A percentile compares a stretch with the other conserved stretches of the same genome.
These are phyloP conservation scores for Aspergillus luchuensis DNA, from an alignment of 2,329 filamentous ascomycete species.

Conservation along the genomic window DNA sequence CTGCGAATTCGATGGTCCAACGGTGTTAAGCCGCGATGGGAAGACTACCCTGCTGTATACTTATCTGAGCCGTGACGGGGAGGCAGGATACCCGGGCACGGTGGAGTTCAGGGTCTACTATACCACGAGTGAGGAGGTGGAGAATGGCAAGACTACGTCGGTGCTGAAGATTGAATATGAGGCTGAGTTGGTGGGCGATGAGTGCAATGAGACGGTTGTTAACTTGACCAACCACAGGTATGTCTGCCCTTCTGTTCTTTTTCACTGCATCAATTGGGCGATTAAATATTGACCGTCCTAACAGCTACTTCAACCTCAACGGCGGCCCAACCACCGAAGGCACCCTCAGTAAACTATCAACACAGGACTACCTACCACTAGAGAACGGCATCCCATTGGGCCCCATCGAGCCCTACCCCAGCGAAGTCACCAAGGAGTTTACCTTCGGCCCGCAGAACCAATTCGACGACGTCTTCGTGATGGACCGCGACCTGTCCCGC, in stretches of 20 bases:
- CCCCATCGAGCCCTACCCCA: constrained; percentile 63
- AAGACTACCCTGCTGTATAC: constrained; percentile 69
- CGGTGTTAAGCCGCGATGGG: constrained; percentile 56
- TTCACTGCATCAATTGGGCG: too few relatives aligned
- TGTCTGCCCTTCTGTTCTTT: neutral
- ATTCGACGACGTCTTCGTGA: constrained; percentile 89
- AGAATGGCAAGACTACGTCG: constrained; percentile 62
- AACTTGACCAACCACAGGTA: constrained; percentile 96
- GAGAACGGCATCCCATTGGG: constrained; percentile 76
- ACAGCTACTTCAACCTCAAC: constrained; percentile 69
- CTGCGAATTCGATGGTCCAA: constrained; percentile 54
- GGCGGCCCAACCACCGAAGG: constrained; percentile 61
- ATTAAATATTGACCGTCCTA: neutral
- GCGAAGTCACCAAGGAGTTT: constrained; percentile 67
- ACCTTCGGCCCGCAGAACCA: constrained; percentile 68
- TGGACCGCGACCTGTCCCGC: constrained; percentile 62
- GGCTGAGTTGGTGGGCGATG: constrained; percentile 72
- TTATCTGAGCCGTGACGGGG: constrained; percentile 72
- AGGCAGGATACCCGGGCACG: constrained; percentile 87
- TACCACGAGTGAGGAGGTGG: constrained; percentile 68
- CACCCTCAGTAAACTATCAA: constrained; percentile 61
- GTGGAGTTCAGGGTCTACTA: constrained; percentile 79
- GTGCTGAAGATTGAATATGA: constrained; percentile 88
- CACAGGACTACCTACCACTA: constrained; percentile 70
- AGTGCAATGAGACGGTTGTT: constrained; percentile 84